phyloP scores from a whole-genome alignment of 1,284 basidiomycete species.

The Porodaedalea pini region DNA sequence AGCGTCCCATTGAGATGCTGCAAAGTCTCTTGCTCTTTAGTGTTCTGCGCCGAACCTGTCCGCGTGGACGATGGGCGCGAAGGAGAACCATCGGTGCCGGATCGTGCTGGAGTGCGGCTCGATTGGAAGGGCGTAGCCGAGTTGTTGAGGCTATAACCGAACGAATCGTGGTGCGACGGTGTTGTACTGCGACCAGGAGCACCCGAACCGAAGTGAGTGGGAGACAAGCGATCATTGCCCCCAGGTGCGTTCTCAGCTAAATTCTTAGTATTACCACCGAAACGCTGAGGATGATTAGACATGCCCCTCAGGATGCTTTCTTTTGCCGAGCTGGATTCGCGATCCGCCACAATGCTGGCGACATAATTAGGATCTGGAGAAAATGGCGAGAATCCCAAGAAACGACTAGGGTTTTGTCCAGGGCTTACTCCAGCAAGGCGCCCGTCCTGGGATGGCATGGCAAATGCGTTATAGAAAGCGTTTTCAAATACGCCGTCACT shows the following conservation, averaged over 20 bases:
- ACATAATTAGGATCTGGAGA: conserved; percentile 39
- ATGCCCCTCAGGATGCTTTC: conserved; percentile 33
- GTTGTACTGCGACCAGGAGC: conserved; percentile 7
- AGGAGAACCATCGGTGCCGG: conserved; percentile 24
- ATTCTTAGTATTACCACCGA: not conserved
- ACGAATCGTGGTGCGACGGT: conserved; percentile 11
- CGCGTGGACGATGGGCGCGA: conserved; percentile 24
- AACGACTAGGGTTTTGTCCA: conserved; percentile 11
- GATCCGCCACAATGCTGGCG: conserved; percentile 26
- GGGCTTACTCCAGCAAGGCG: conserved; percentile 2
- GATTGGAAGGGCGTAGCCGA: conserved; percentile 22
- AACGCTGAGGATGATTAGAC: conserved; percentile 32
- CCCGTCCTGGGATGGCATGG: conserved; percentile 12
- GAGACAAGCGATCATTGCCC: conserved; percentile 1
- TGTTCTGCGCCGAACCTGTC: conserved; percentile 19
- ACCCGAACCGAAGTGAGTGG: not conserved
- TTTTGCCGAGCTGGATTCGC: conserved; percentile 23
- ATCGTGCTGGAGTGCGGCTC: conserved; percentile 43
- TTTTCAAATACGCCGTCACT: conserved; percentile 17
- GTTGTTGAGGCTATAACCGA: conserved; percentile 13
- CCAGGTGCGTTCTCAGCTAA: not conserved
- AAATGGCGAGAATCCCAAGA: conserved; percentile 38
- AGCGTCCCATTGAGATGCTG: conserved; percentile 74
- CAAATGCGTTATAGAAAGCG: conserved; percentile 9
- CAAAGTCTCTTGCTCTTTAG: conserved; percentile 48